Evolutionary conservation across 78 protist species (phyloP).

Genomic region (Protostelium mycophagum): DNA sequence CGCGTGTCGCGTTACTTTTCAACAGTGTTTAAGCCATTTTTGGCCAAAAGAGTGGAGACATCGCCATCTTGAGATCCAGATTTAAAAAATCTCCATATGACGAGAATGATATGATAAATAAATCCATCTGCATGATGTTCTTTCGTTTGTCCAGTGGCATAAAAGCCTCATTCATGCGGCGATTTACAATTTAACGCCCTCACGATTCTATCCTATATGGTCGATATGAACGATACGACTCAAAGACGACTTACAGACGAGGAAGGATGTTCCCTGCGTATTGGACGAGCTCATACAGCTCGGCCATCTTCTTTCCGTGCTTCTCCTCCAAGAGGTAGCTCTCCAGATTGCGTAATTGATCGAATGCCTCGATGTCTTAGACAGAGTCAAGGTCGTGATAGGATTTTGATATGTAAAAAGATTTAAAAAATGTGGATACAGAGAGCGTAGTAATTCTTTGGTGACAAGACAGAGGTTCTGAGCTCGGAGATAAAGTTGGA

Average conservation of each 20-base stretch:
- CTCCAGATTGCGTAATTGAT: constrained; percentile 85
- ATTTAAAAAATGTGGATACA: constrained; percentile 18
- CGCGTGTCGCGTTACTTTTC: too few relatives aligned
- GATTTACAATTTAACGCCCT: too few relatives aligned
- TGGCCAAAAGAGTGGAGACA: too few relatives aligned
- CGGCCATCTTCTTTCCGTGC: constrained; percentile 60
- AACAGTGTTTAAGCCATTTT: too few relatives aligned
- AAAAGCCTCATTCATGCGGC: too few relatives aligned
- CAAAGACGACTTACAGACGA: constrained; percentile 78
- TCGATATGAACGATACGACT: too few relatives aligned
- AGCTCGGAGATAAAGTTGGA: constrained; percentile 85
- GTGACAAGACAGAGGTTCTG: constrained; percentile 83
- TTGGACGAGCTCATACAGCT: constrained; percentile 95
- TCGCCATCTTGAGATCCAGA: too few relatives aligned
- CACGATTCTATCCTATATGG: too few relatives aligned
- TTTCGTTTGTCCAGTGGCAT: too few relatives aligned
- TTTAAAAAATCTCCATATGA: too few relatives aligned
- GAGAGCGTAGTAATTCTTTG: constrained; percentile 91
- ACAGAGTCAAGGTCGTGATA: background rate
- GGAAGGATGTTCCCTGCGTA: constrained; percentile 95
- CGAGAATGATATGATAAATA: too few relatives aligned
- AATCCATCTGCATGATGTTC: too few relatives aligned
- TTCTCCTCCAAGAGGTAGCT: constrained; percentile 70
- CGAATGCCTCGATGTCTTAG: constrained; percentile 78
- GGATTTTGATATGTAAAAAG: background rate